These are phyloP conservation scores for Chenopodium berlandieri DNA, from an alignment of 148 eudicot genomes.

Conservation along the genomic window DNA sequence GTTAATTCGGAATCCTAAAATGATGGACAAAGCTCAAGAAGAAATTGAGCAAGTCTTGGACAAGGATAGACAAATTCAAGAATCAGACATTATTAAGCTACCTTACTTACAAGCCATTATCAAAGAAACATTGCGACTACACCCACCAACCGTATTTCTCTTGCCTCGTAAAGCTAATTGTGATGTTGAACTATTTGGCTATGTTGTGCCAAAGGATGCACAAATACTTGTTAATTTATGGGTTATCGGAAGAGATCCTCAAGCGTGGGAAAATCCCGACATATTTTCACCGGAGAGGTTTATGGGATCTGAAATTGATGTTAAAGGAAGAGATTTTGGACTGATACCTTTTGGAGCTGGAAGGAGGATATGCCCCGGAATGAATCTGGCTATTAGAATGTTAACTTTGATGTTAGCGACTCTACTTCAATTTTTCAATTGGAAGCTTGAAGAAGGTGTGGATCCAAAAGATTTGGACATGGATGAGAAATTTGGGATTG, in stretches of 20 bases:
- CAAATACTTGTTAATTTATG: slow-evolving; percentile 60
- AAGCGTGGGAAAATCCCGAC: slow-evolving; percentile 42
- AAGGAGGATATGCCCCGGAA: slow-evolving; percentile 57
- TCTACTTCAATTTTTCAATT: slow-evolving; percentile 47
- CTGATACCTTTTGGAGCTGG: slow-evolving; percentile 47
- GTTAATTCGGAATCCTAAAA: slow-evolving; percentile 1
- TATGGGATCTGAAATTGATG: slow-evolving; percentile 35
- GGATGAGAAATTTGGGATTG: slow-evolving; percentile 47
- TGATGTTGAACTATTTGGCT: slow-evolving; percentile 39
- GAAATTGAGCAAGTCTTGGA: slow-evolving; percentile 25
- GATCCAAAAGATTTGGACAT: slow-evolving; percentile 32
- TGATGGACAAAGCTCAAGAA: slow-evolving; percentile 16
- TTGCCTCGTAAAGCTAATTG: slow-evolving; percentile 57
- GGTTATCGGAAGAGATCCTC: slow-evolving; percentile 61
- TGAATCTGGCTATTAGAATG: slow-evolving; percentile 45
- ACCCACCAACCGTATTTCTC: slow-evolving; percentile 59
- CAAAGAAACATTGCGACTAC: slow-evolving; percentile 54
- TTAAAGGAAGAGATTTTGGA: slow-evolving; percentile 52
- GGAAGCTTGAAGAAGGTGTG: slow-evolving; percentile 36
- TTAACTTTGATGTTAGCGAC: slow-evolving; percentile 43
- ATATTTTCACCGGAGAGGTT: slow-evolving; percentile 56
- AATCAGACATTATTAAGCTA: slow-evolving; percentile 32
- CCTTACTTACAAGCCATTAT: slow-evolving; percentile 61
- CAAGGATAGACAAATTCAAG: slow-evolving; percentile 26
- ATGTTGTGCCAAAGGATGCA: slow-evolving; percentile 48